Percentiles rank a stretch among this genome's conserved stretches.
phyloP scores from a whole-genome alignment of 2,329 filamentous ascomycete species.

The Aspergillus phoenicis region DNA sequence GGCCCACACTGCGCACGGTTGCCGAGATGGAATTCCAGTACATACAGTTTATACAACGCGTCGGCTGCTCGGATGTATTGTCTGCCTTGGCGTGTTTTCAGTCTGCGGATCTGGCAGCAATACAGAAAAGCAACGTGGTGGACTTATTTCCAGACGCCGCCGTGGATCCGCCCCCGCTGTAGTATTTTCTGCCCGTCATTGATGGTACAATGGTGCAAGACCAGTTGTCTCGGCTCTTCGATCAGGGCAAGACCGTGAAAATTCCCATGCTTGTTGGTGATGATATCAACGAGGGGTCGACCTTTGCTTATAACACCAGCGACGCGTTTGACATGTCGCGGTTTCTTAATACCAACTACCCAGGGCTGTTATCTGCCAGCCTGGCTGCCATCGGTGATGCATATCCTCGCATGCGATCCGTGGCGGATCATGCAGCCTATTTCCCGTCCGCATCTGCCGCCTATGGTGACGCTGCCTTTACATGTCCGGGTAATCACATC shows the following conservation, averaged over 20 bases:
- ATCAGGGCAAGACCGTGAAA: not conserved
- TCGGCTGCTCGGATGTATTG: constrained; percentile 40
- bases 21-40: constrained; percentile 50
- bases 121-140: not conserved
- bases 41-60: constrained; percentile 46
- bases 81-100: constrained; percentile 50
- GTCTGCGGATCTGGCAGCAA: constrained; percentile 5
- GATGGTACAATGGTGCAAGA: not conserved
- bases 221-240: not conserved
- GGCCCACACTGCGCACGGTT: constrained; percentile 47
- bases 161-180: not conserved
- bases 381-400: not conserved
- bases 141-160: not conserved
- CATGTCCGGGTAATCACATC: constrained; percentile 46
- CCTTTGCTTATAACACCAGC: not conserved
- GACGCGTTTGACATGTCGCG: not conserved
- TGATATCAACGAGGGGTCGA: not conserved
- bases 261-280: not conserved
- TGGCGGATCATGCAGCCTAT: not conserved
- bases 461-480: constrained; percentile 54
- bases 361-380: not conserved
- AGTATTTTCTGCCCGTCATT: not conserved
- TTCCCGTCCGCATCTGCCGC: constrained; percentile 16
- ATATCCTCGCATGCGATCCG: not conserved
- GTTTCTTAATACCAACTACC: not conserved